Evolutionary conservation across 2,329 filamentous ascomycete genomes (phyloP).

Genomic region (Bipolaris gigantea): DNA sequence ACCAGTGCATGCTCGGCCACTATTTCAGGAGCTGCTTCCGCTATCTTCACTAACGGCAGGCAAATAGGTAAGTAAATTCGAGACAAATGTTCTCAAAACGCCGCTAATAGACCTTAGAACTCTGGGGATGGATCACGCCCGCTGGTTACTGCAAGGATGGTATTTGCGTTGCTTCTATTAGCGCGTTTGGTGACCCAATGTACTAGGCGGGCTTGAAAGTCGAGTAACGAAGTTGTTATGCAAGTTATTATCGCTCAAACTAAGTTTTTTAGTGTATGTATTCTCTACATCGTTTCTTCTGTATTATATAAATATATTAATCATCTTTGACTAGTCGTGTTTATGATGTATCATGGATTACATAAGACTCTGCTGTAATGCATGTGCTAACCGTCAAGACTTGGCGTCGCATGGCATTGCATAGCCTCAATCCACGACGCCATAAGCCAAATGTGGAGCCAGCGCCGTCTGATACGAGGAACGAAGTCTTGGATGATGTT

Average conservation of each 20-base stretch:
- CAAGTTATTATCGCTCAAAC: too few species aligned
- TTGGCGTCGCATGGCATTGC: conserved; percentile 1
- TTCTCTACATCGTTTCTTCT: too few species aligned
- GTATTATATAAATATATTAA: too few species aligned
- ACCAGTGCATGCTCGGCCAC: conserved; percentile 4
- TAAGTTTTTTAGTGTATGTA: too few species aligned
- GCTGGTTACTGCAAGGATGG: conserved; percentile 7
- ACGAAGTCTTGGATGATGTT: conserved; percentile 8
- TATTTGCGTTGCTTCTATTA: conserved; percentile 7
- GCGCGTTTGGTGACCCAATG: conserved; percentile 7
- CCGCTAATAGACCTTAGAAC: not conserved
- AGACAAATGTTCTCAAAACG: not conserved
- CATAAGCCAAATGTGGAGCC: conserved; percentile 16
- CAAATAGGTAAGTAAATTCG: conserved; percentile 6
- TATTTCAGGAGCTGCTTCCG: conserved; percentile 3
- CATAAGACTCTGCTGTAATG: not conserved
- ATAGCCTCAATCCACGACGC: conserved; percentile 8
- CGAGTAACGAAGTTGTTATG: not conserved
- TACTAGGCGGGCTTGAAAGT: not conserved
- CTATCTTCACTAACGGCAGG: conserved; percentile 6
- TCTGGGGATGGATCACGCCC: conserved; percentile 9
- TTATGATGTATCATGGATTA: too few species aligned
- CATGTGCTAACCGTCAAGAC: not conserved
- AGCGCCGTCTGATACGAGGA: conserved; percentile 16
- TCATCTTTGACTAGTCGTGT: too few species aligned